phyloP scores from a whole-genome alignment of 2,329 filamentous ascomycete species.

The Cercospora janseana region DNA sequence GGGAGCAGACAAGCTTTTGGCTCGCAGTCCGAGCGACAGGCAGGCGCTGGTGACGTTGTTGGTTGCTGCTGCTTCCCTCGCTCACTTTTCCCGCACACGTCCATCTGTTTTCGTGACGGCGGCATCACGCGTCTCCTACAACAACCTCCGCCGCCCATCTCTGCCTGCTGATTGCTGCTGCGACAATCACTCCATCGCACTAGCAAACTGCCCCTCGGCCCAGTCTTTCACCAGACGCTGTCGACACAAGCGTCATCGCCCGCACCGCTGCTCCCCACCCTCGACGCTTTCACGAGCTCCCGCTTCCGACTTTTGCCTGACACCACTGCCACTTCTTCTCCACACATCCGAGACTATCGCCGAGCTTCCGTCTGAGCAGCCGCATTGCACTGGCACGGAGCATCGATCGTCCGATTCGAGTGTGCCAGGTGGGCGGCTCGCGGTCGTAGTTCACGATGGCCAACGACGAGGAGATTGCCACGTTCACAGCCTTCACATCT shows the following conservation, averaged over 20 bases:
- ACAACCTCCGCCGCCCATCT: neutral
- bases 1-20: too few species aligned
- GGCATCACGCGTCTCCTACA: conserved; percentile 1
- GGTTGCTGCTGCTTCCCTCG: neutral
- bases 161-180: neutral
- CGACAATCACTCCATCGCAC: neutral
- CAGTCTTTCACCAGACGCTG: too few species aligned
- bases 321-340: neutral
- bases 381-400: neutral
- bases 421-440: conserved; percentile 2
- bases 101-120: neutral
- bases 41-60: conserved; percentile 9
- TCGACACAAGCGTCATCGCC: too few species aligned
- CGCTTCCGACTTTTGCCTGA: too few species aligned
- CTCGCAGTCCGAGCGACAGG: conserved; percentile 1
- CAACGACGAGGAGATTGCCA: conserved; percentile 62
- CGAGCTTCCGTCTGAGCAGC: neutral
- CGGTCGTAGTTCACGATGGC: conserved; percentile 2
- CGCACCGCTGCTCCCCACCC: too few species aligned
- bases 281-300: too few species aligned
- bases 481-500: conserved; percentile 80
- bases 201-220: neutral
- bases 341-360: neutral
- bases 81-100: conserved; percentile 2
- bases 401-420: neutral